Base-by-base conservation (phyloP, 2,329 filamentous ascomycete species). In the Pseudogymnoascus sp. region DNA sequence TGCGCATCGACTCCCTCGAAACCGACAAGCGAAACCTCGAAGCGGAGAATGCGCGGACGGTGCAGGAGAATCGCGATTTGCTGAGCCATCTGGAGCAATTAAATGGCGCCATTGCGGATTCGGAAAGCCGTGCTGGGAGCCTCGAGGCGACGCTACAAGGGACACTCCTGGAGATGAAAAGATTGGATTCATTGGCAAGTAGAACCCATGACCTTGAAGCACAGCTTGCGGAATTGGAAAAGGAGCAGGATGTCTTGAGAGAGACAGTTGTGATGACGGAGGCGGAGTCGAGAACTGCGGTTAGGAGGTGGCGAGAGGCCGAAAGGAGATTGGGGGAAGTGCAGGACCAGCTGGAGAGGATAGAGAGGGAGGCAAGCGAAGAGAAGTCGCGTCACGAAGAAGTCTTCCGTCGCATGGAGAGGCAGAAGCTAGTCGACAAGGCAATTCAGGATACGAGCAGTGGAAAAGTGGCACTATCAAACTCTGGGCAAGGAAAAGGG, bases 281-380 rank as follows among this genome's bases (percentile, higher is more conserved):
- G 66, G 85, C 91, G 65, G 90, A 96, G 69, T 88, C 91, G 69
- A 86, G 87, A 63, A 87, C 88, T 3, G 91, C 93, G 10, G 80
- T 93, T 64, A 85, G 90, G 69, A 83, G 93, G 69, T 97, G 92
- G 89, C 89, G 87, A 77, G 86, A 89, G 70, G 92, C 95, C 0
- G 92, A 97, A 77, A 82, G 86, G 38, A 89, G 87, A 31, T 83
- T 97, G 65, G 80, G 82, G 62, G 85, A 90, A 67, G 82, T 99
- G 65, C 89, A 96, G 72, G 88, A 92, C 65, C 91, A 97, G 75
- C 80, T 97, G 17, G 93, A 96, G 72, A 83, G 84, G 67, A 95
- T 99, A 72, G 93, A 97, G 73, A 83, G 83, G 65, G 93, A 97
- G 72, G 85, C 91, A 1, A 83, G 80, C 47, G 86, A 91, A 70